Percentiles rank a stretch among this genome's conserved stretches.
Conservation (phyloP, 2,329 filamentous ascomycete species). For the Xylariaceae sp. region DNA sequence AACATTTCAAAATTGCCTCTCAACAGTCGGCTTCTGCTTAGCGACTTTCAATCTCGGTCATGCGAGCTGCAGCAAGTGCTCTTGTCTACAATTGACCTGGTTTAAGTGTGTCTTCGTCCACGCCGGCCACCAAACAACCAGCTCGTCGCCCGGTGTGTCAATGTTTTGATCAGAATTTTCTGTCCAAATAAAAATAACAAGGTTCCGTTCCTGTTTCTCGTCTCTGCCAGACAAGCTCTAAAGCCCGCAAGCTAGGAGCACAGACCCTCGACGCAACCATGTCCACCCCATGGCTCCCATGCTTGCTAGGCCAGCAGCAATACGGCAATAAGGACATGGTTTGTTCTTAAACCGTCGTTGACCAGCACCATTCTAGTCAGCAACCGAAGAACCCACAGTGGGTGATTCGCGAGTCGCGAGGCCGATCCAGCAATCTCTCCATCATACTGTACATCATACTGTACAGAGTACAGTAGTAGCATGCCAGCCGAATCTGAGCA, state of each 20-base stretch:
- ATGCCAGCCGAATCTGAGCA: background rate
- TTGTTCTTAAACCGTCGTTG: background rate
- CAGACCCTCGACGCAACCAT: conserved; percentile 12
- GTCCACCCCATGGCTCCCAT: background rate
- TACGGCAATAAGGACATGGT: conserved; percentile 6
- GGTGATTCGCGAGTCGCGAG: conserved; percentile 27
- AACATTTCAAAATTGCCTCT: conserved; percentile 28
- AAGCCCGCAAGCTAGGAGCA: conserved; percentile 15
- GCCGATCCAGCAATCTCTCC: background rate
- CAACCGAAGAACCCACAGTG: conserved; percentile 22
- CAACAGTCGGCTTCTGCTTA: conserved; percentile 9
- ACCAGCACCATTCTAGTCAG: conserved; percentile 2
- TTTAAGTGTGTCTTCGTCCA: background rate
- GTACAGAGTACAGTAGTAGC: background rate
- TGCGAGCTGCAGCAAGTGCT: background rate
- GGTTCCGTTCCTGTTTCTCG: conserved; percentile 16
- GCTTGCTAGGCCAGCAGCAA: background rate
- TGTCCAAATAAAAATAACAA: conserved; percentile 22
- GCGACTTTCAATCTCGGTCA: background rate
- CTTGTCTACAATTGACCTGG: conserved; percentile 17
- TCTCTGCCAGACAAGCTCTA: conserved; percentile 5
- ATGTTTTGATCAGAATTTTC: conserved; percentile 32
- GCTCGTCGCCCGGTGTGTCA: conserved; percentile 13
- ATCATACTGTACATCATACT: conserved; percentile 7
- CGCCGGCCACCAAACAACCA: background rate